Conservation (phyloP, 768 basidiomycete genomes). For the Lentinula raphanica region DNA sequence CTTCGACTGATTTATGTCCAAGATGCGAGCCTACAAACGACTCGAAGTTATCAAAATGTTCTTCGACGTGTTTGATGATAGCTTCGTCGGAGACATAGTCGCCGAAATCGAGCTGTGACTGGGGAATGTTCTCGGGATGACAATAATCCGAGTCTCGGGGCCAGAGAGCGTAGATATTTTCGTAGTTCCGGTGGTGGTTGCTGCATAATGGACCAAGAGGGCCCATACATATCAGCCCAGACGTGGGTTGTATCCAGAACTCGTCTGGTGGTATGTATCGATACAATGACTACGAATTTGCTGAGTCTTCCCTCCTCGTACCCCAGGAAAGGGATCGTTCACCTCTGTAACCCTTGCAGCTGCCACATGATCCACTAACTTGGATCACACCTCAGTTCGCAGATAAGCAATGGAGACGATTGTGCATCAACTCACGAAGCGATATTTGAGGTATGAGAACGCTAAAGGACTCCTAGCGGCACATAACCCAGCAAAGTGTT, state of each 20-base stretch:
- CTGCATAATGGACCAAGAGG: background rate
- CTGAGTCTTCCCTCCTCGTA: background rate
- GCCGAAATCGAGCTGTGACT: background rate
- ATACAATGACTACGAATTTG: background rate
- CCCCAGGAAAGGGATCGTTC: background rate
- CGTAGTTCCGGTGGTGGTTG: background rate
- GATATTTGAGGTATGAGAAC: background rate
- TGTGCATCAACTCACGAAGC: background rate
- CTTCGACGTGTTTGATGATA: background rate
- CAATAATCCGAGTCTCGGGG: background rate
- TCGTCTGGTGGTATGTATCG: background rate
- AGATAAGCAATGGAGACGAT: background rate
- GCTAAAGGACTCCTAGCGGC: background rate
- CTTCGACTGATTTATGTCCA: background rate
- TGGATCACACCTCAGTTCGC: background rate
- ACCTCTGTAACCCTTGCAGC: background rate
- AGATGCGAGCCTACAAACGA: background rate
- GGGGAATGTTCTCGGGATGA: background rate
- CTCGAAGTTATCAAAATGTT: background rate
- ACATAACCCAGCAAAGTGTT: background rate
- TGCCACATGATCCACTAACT: background rate
- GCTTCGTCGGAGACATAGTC: background rate
- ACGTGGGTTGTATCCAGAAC: background rate
- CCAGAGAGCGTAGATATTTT: background rate
- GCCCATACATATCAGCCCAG: background rate